Base-by-base conservation (phyloP, 345 rosid species). In the Balakata baccata region DNA sequence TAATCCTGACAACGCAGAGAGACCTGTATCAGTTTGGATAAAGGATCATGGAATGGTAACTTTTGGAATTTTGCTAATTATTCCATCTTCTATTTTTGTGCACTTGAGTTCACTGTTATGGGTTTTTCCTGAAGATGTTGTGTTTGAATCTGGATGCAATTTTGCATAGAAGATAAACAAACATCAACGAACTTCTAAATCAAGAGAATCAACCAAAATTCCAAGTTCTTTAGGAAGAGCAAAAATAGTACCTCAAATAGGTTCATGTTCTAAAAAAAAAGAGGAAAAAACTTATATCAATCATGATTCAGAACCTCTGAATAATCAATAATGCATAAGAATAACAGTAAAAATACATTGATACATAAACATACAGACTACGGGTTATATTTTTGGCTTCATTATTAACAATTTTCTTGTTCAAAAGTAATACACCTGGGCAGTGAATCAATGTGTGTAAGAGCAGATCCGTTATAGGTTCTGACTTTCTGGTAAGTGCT, bases 391-490 rank as follows among this genome's bases (percentile, higher is more conserved):
- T 29, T 64, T 47, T 49, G 49, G 29, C 52, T 29, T 73, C 38
- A 38, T 54, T 14, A 64, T 46, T 23, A 25, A 59, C 14, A 3
- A 34, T 58, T 49, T 61, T 53, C 58, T 45, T 66, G 25, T 11
- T 54, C 23, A 72, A 72, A 64, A 54, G 68, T 20, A 71, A 68
- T 23, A 70, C 77, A 94, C 97, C 97, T 92, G 56, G 97, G 90
- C 76, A 94, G 81, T 38, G 98, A 94, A 79, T 94, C 97, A 74
- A 94, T 87, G 65, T 89, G 91, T 0, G 98, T 84, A 58, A 94
- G 97, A 66, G 97, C 97, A 59, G 95, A 90, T 75, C 97, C 98
- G 71, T 84, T 92, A 80, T 94, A 94, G 79, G n/a, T n/a, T n/a
- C n/a, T n/a, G n/a, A n/a, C n/a, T 76, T 81, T 83, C 81, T 7